These are phyloP conservation scores for Cystobasidiaceae sp. DNA, from an alignment of 1,284 basidiomycete genomes.

Conservation along the genomic window DNA sequence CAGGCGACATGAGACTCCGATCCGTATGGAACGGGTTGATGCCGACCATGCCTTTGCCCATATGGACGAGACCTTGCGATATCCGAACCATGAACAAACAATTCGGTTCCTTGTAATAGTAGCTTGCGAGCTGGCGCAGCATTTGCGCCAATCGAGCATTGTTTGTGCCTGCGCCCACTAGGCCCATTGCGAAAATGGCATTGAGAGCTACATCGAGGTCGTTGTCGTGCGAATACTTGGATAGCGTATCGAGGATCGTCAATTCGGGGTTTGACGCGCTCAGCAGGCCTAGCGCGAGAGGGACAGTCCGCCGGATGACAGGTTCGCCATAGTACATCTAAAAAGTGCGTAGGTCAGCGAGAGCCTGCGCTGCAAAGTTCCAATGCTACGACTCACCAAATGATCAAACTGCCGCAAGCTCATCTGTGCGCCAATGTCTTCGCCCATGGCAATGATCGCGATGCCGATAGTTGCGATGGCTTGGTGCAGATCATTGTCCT, in stretches of 20 bases:
- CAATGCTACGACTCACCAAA: constrained; percentile 67
- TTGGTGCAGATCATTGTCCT: constrained; percentile 78
- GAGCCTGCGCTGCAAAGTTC: not conserved
- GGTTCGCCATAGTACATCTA: constrained; percentile 99
- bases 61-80: constrained; percentile 92
- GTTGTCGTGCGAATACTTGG: constrained; percentile 99
- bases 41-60: constrained; percentile 99
- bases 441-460: constrained; percentile 94
- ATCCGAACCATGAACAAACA: constrained; percentile 95
- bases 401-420: constrained; percentile 89
- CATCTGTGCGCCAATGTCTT: constrained; percentile 98
- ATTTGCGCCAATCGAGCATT: constrained; percentile 96
- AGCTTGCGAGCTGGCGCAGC: constrained; percentile 90
- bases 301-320: constrained; percentile 85
- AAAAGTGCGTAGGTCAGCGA: not conserved
- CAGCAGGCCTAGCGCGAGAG: constrained; percentile 89
- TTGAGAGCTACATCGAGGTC: constrained; percentile 94
- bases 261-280: constrained; percentile 94
- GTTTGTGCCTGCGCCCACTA: constrained; percentile 96
- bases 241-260: constrained; percentile 92
- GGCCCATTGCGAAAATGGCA: constrained; percentile 97
- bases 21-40: constrained; percentile 97
- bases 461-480: constrained; percentile 92
- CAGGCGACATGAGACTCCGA: constrained; percentile 79
- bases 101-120: constrained; percentile 96